These are phyloP conservation scores for Kodamaea restingae DNA, from an alignment of 805 yeast genomes.

Conservation along the genomic window DNA sequence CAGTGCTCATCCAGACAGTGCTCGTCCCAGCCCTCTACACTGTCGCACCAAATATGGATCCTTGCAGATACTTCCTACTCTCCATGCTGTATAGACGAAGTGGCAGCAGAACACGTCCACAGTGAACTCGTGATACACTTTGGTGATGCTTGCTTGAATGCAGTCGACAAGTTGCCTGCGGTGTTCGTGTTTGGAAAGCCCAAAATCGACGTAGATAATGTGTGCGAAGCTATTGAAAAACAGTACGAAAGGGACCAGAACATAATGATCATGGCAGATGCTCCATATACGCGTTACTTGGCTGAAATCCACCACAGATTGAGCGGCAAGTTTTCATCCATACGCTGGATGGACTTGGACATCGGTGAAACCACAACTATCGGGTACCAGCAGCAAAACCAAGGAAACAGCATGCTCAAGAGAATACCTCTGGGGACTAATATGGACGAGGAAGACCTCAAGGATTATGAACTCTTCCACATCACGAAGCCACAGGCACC, in stretches of 20 bases:
- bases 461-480: slow-evolving; percentile 58
- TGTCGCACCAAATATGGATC: slow-evolving; percentile 56
- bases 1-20: no score
- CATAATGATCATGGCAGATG: slow-evolving; percentile 69
- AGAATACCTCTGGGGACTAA: slow-evolving; percentile 17
- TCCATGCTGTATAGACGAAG: slow-evolving; percentile 93
- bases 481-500: slow-evolving; percentile 75
- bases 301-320: slow-evolving; percentile 33
- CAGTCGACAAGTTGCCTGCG: slow-evolving; percentile 67
- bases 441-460: slow-evolving; percentile 17
- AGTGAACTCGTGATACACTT: slow-evolving; percentile 88
- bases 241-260: slow-evolving; percentile 38
- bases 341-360: slow-evolving; percentile 32
- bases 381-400: slow-evolving; percentile 31
- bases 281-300: slow-evolving; percentile 56
- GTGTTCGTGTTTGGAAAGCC: slow-evolving; percentile 79
- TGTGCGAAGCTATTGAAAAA: slow-evolving; percentile 39
- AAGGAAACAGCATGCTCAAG: slow-evolving; percentile 13
- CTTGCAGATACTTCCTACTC: slow-evolving; percentile 95
- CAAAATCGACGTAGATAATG: slow-evolving; percentile 38
- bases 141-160: slow-evolving; percentile 91
- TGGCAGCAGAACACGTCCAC: slow-evolving; percentile 88
- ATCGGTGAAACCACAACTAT: slow-evolving; percentile 36
- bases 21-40: no score
- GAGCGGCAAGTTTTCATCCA: slow-evolving; percentile 25